Base-by-base conservation (phyloP, 805 yeast genomes). In the Candida insectorum region DNA sequence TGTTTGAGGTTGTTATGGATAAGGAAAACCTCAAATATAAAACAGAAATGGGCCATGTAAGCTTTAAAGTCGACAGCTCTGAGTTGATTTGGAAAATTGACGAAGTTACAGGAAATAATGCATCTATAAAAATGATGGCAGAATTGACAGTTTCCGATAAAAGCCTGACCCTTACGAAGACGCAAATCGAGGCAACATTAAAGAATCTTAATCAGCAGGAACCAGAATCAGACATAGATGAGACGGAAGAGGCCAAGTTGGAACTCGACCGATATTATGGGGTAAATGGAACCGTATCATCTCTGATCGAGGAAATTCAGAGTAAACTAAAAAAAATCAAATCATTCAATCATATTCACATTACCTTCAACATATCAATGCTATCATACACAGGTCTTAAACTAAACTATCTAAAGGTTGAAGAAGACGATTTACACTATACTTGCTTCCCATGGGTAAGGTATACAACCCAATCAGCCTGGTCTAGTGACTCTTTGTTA, bases 401-500 rank as follows among this genome's bases (percentile, higher is more conserved):
- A 44, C 70, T 84, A 15, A 82, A 75, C 23, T 84, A 78, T 45
- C 53, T 84, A 31, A 77, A 79, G 41, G 81, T 84, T 11, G 74
- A 73, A 16, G 94, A 84, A 47, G 73, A 71, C 5, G 70, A 67
- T 32, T 53, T 82, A 49, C 64, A 72, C 33, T 79, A 79, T 44
- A 77, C 84, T 5, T 73, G 85, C 26, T 83, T 84, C 49, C 89
- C 93, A 0, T 84, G 94, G 94, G 81, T 84, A 1, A 65, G 82
- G 16, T 44, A 44, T 31, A 27, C 24, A n/a, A 34, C 46, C 16
- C 41, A 33, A 25, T 34, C 39, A 6, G 39, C 27, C 5, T 5
- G 5, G 6, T 24, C 12, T 20, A 9, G 26, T 26, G 8, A 23
- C 5, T 22, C 24, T 8, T n/a, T 15, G 11, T 22, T 26, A 4